A percentile compares a stretch with the other conserved stretches of the same genome.
phyloP scores from a whole-genome alignment of 345 rosid species.

The Noccaea bulbosa region DNA sequence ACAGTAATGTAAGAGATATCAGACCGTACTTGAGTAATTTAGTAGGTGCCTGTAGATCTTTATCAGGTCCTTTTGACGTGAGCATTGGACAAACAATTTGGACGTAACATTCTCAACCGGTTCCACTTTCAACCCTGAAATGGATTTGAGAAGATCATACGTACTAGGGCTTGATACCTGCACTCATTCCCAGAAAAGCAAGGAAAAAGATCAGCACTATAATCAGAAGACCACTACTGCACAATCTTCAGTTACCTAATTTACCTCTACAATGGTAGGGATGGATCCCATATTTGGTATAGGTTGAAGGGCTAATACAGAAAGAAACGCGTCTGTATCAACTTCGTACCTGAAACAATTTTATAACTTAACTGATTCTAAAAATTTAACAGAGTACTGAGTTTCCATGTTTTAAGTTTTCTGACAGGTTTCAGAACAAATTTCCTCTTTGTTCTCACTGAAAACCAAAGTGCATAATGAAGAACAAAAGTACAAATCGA shows the following conservation, averaged over 20 bases:
- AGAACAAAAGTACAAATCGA: slow-evolving; percentile 4
- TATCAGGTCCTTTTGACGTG: slow-evolving; percentile 89
- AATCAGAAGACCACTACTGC: slow-evolving; percentile 15
- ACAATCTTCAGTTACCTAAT: slow-evolving; percentile 21
- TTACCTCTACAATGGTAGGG: slow-evolving; percentile 96
- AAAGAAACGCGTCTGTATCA: slow-evolving; percentile 89
- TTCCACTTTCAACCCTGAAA: slow-evolving; percentile 83
- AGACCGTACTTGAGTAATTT: slow-evolving; percentile 75
- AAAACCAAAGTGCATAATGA: slow-evolving; percentile 18
- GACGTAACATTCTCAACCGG: slow-evolving; percentile 91
- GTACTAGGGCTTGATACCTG: slow-evolving; percentile 85
- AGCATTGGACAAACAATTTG: slow-evolving; percentile 95
- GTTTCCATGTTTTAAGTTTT: slow-evolving; percentile 9
- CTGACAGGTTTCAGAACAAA: neutral
- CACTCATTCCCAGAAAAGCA: slow-evolving; percentile 32
- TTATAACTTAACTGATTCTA: slow-evolving; percentile 41
- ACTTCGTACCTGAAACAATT: slow-evolving; percentile 77
- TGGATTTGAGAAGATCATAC: slow-evolving; percentile 84
- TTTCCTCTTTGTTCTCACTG: neutral
- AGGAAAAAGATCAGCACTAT: slow-evolving; percentile 11
- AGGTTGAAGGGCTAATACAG: slow-evolving; percentile 94
- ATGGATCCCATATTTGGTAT: slow-evolving; percentile 69
- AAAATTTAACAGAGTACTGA: slow-evolving; percentile 23
- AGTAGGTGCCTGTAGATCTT: slow-evolving; percentile 96
- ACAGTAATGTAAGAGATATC: slow-evolving; percentile 20